Conservation (phyloP, 768 basidiomycete genomes). For the Tephrocybe sp. region DNA sequence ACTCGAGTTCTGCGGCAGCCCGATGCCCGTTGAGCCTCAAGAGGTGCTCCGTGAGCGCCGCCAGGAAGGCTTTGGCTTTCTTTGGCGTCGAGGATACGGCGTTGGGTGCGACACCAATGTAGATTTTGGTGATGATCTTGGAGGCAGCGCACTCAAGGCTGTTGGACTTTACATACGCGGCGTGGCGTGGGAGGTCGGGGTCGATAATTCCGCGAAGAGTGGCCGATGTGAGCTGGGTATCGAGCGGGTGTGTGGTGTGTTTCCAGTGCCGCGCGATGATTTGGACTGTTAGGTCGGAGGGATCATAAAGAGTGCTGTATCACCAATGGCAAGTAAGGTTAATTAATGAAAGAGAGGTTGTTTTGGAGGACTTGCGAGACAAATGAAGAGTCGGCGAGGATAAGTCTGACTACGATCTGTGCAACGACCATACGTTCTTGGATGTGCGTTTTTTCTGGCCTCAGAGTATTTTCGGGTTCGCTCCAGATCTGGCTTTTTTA, state of each 20-base stretch:
- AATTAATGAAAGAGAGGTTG: not conserved
- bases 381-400: conserved; percentile 3
- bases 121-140: not conserved
- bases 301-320: conserved; percentile 2
- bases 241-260: not conserved
- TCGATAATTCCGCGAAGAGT: conserved; percentile 1
- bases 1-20: conserved; percentile 1
- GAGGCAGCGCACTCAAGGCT: not conserved
- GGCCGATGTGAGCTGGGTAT: not conserved
- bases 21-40: not conserved
- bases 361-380: not conserved
- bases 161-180: conserved; percentile 1
- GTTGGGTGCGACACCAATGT: conserved; percentile 6
- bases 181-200: conserved; percentile 5
- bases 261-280: conserved; percentile 14
- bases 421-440: conserved; percentile 8
- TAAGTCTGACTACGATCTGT: conserved; percentile 1
- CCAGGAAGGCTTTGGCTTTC: conserved; percentile 8
- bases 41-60: conserved; percentile 4
- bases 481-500: conserved; percentile 1
- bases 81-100: not conserved
- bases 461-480: conserved; percentile 7
- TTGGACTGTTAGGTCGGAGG: conserved; percentile 8
- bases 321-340: not conserved
- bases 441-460: not conserved